phyloP scores from a whole-genome alignment of 495 filamentous ascomycete species.

The Astrothelium subdiscretum region DNA sequence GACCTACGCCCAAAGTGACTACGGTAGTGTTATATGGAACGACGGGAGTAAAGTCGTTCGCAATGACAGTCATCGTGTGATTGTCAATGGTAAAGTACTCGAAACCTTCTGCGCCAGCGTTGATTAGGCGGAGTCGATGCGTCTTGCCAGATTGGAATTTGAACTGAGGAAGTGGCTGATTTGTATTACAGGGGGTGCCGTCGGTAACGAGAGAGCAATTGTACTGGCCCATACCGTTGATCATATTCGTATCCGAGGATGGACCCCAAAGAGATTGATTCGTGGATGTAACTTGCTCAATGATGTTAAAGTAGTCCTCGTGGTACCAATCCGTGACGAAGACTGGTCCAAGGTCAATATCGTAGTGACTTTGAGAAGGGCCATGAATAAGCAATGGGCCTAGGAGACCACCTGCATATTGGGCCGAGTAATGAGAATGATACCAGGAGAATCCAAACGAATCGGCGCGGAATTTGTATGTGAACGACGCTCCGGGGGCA shows the following conservation, averaged over 20 bases:
- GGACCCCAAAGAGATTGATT: not conserved
- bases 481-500: slow-evolving; percentile 15
- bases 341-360: slow-evolving; percentile 16
- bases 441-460: slow-evolving; percentile 13
- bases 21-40: too few relatives aligned
- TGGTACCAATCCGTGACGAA: not conserved
- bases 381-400: slow-evolving; percentile 19
- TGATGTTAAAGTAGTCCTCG: not conserved
- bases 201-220: not conserved
- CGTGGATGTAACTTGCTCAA: not conserved
- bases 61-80: slow-evolving; percentile 28
- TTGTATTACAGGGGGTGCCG: slow-evolving; percentile 24
- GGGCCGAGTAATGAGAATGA: slow-evolving; percentile 17
- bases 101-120: slow-evolving; percentile 46
- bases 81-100: slow-evolving; percentile 30
- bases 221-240: not conserved
- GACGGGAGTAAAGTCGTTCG: slow-evolving; percentile 30
- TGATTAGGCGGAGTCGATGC: slow-evolving; percentile 58
- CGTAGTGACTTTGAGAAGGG: slow-evolving; percentile 7
- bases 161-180: slow-evolving; percentile 16
- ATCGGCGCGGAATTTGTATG: slow-evolving; percentile 15
- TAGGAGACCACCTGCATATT: slow-evolving; percentile 13
- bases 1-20: too few relatives aligned
- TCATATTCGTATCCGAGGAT: not conserved
- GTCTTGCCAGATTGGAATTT: slow-evolving; percentile 34